A percentile compares a stretch with the other conserved stretches of the same genome.
These are phyloP conservation scores for Papilionanthe hybrid DNA, from an alignment of 116 monocot genomes.

Conservation along the genomic window DNA sequence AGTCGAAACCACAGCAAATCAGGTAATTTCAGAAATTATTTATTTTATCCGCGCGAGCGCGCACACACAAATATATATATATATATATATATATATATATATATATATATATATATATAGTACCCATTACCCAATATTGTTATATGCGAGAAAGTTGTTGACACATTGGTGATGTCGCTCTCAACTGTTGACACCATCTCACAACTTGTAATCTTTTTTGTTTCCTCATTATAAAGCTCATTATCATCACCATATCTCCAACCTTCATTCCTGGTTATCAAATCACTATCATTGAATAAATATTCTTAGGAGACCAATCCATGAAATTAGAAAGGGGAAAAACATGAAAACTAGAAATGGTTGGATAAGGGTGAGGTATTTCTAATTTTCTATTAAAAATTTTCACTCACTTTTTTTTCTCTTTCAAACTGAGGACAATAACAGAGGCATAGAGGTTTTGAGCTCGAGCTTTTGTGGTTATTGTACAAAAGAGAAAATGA, in stretches of 20 bases:
- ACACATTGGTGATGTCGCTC: too few species aligned
- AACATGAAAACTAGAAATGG: not conserved
- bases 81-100: not conserved
- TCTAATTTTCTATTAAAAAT: not conserved
- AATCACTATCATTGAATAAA: not conserved
- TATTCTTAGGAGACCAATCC: not conserved
- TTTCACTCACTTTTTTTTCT: not conserved
- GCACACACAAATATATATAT: not conserved
- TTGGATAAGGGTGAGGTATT: not conserved
- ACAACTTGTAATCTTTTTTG: not conserved
- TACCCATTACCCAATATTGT: too few species aligned
- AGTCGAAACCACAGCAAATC: slow-evolving; percentile 88
- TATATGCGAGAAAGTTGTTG: too few species aligned
- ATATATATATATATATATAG: not conserved
- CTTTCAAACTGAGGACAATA: too few species aligned
- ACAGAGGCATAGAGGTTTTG: too few species aligned
- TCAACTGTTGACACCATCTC: too few species aligned
- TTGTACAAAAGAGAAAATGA: too few species aligned
- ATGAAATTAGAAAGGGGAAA: not conserved
- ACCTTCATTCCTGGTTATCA: not conserved
- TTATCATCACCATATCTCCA: not conserved
- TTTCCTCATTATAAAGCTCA: not conserved
- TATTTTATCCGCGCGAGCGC: not conserved
- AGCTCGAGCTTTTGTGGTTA: too few species aligned
- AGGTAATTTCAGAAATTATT: slow-evolving; percentile 31